These are phyloP conservation scores for Mucor saturninus DNA, from an alignment of 371 early-diverging fungal genomes.

Conservation along the genomic window DNA sequence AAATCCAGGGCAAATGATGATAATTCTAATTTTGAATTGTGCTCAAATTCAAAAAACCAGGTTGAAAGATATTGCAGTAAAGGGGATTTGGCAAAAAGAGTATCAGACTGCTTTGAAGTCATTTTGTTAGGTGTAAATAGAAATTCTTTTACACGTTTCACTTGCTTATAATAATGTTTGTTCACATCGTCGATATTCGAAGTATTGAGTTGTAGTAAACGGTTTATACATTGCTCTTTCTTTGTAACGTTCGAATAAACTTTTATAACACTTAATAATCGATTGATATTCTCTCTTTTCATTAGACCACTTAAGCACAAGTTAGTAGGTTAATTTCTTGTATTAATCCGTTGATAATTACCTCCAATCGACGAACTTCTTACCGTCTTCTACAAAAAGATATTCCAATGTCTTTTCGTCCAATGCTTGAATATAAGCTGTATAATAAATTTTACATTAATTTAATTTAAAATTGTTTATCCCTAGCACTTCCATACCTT, in stretches of 20 bases:
- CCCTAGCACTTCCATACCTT: constrained; percentile 7
- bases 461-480: not conserved
- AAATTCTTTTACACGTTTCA: constrained; percentile 4
- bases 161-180: not conserved
- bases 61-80: constrained; percentile 7
- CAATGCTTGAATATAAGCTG: constrained; percentile 14
- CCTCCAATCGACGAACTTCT: constrained; percentile 7
- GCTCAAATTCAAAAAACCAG: constrained; percentile 23
- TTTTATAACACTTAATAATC: constrained; percentile 5
- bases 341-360: not conserved
- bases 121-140: constrained; percentile 1
- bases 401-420: not conserved
- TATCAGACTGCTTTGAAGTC: constrained; percentile 8
- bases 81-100: constrained; percentile 1
- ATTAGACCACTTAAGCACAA: not conserved
- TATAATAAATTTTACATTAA: not conserved
- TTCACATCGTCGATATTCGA: not conserved
- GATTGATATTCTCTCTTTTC: not conserved
- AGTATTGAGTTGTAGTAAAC: constrained; percentile 1
- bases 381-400: constrained; percentile 9
- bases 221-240: constrained; percentile 3
- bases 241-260: not conserved
- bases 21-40: not conserved
- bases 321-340: not conserved
- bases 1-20: not conserved